Evolutionary conservation across 305 asterid species (phyloP).

Genomic region (Plantago rigida): DNA sequence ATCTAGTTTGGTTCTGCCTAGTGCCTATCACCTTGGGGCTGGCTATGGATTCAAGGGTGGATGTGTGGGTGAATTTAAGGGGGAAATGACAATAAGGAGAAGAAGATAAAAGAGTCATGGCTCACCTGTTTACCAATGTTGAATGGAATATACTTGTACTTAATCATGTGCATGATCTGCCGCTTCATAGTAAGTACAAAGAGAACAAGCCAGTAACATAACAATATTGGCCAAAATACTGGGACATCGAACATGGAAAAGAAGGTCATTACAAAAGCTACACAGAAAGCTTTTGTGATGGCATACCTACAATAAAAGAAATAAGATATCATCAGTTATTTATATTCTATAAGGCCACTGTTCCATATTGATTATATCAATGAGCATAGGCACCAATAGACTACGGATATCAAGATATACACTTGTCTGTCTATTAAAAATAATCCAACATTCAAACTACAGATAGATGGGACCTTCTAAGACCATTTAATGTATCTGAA

Average conservation of each 20-base stretch:
- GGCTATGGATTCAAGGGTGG: too few relatives aligned
- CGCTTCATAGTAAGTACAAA: slow-evolving; percentile 78
- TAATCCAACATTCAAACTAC: too few relatives aligned
- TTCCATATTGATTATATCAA: too few relatives aligned
- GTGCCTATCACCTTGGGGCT: too few relatives aligned
- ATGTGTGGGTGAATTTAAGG: too few relatives aligned
- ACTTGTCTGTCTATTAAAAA: too few relatives aligned
- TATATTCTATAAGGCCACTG: slow-evolving; percentile 7
- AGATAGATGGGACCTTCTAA: too few relatives aligned
- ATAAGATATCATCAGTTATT: slow-evolving; percentile 32
- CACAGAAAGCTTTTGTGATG: slow-evolving; percentile 75
- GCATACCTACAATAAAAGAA: slow-evolving; percentile 58
- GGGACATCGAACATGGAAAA: slow-evolving; percentile 80
- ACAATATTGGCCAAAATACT: slow-evolving; percentile 80
- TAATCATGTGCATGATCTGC: slow-evolving; percentile 83
- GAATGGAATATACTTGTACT: slow-evolving; percentile 72
- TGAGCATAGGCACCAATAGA: too few relatives aligned
- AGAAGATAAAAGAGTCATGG: not conserved
- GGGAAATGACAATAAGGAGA: too few relatives aligned
- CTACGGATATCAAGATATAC: too few relatives aligned
- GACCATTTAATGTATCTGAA: too few relatives aligned
- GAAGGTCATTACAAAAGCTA: slow-evolving; percentile 76
- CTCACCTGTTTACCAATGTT: slow-evolving; percentile 77
- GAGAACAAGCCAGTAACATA: slow-evolving; percentile 82
- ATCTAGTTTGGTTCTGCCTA: too few relatives aligned